Evolutionary conservation across 78 protist genomes (phyloP).

Genomic region (Dictyostelium capitatum): DNA sequence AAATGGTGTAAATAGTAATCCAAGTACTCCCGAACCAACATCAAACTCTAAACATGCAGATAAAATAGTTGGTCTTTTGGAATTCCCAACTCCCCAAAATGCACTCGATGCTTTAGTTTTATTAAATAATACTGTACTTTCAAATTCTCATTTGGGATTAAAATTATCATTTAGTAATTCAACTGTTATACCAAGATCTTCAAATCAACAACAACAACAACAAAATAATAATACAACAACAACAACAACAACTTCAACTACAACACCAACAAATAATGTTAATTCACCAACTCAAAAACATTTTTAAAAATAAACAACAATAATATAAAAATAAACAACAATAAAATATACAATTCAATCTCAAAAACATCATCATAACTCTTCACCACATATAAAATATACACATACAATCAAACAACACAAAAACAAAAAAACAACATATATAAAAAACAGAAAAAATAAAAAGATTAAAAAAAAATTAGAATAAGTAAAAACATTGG

Average conservation of each 20-base stretch:
- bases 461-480: too few relatives aligned
- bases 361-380: too few relatives aligned
- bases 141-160: slow-evolving; percentile 23
- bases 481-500: too few relatives aligned
- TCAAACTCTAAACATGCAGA: neutral
- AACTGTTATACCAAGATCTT: slow-evolving; percentile 35
- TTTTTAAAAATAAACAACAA: neutral
- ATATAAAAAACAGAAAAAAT: neutral
- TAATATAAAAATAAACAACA: neutral
- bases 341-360: too few relatives aligned
- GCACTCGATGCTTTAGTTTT: slow-evolving; percentile 75
- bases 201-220: neutral
- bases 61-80: slow-evolving; percentile 77
- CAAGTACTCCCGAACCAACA: neutral
- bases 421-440: neutral
- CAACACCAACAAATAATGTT: neutral
- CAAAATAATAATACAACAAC: neutral
- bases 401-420: too few relatives aligned
- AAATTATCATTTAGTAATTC: slow-evolving; percentile 74
- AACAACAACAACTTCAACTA: neutral
- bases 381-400: too few relatives aligned
- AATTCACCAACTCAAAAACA: slow-evolving; percentile 3
- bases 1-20: neutral
- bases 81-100: slow-evolving; percentile 18
- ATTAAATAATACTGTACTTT: slow-evolving; percentile 48